Percentiles rank a stretch among this genome's conserved stretches.
Evolutionary conservation across 1,139 yeast species (phyloP).

Genomic region (Debaryomyces sp.): DNA sequence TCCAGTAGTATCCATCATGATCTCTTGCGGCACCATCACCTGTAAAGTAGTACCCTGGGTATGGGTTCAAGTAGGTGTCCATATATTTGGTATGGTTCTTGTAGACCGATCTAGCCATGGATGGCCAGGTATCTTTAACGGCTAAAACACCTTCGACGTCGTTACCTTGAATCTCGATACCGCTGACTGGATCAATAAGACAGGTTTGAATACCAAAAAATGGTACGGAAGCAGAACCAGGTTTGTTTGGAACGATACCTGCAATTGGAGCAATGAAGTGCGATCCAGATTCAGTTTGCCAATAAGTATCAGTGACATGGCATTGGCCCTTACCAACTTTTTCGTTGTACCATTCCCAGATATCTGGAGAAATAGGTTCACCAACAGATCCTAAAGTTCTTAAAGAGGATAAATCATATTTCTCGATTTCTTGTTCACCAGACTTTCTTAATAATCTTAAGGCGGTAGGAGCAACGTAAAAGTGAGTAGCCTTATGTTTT

Average conservation of each 20-base stretch:
- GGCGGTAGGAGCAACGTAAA: slow-evolving; percentile 98
- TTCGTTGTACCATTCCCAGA: slow-evolving; percentile 98
- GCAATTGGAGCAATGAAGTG: slow-evolving; percentile 95
- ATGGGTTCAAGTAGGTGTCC: slow-evolving; percentile 93
- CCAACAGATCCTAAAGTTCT: slow-evolving; percentile 98
- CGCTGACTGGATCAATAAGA: slow-evolving; percentile 90
- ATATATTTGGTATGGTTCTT: slow-evolving; percentile 85
- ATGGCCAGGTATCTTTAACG: slow-evolving; percentile 90
- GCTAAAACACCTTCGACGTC: slow-evolving; percentile 98
- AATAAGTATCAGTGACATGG: slow-evolving; percentile 90
- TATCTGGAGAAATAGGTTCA: slow-evolving; percentile 97
- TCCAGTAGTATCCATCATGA: slow-evolving; percentile 97
- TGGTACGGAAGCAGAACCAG: slow-evolving; percentile 96
- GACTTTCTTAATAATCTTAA: slow-evolving; percentile 92
- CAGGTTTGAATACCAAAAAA: slow-evolving; percentile 92
- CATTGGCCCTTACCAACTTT: slow-evolving; percentile 88
- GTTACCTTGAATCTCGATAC: slow-evolving; percentile 79
- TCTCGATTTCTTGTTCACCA: slow-evolving; percentile 81
- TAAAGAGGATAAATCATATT: slow-evolving; percentile 83
- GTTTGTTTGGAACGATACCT: slow-evolving; percentile 93
- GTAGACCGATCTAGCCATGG: slow-evolving; percentile 97
- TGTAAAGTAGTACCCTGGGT: slow-evolving; percentile 95
- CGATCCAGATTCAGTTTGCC: slow-evolving; percentile 99
- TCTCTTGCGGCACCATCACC: slow-evolving; percentile 99
- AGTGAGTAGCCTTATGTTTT: slow-evolving; percentile 92